Evolutionary conservation across 2,329 filamentous ascomycete species (phyloP), one percentile per base, ranked within the genome.

Genomic region (Alternaria sp.): DNA sequence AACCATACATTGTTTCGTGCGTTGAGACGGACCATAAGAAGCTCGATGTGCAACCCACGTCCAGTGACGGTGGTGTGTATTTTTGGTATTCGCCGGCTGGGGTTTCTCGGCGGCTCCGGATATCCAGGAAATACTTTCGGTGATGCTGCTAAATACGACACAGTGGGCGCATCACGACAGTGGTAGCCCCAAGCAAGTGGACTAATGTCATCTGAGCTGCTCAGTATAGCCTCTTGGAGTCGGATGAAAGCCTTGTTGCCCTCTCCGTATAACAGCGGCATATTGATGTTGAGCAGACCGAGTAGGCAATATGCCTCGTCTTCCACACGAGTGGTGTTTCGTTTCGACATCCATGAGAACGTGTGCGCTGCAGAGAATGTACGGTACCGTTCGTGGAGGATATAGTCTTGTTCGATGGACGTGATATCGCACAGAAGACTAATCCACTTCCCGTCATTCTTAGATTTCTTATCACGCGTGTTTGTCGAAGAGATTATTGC

Each of bases 151-250:
- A 49, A 5, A 20, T 6, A 25, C 4, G 46, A 49, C 0, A 0
- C 0, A 28, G 11, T 0, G 15, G 1, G 23, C 21, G 11, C 3
- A 20, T 1, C 12, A 15, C 2, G 15, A 10, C 9, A 4, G 9
- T 50, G 0, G n/a, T 50, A 50, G 3, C 46, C 47, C 25, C 47
- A 30, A 14, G 15, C 6, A 9, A 50, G 47, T 3, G 3, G 6
- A 14, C 47, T 50, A 0, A 20, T 30, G 3, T 50, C 47, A 14
- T 50, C 15, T 0, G 47, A 50, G 5, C n/a, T 1, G 11, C 25
- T 30, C 8, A 50, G 9, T 0, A 50, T 4, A 5, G n/a, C 47
- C n/a, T 50, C 25, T 20, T 50, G 47, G 1, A 50, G 47, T 6
- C 47, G 25, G 2, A 12, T 14, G 5, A 50, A 50, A 20, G 47